Percentiles rank a stretch among this genome's conserved stretches.
These are phyloP conservation scores for Groenewaldozyma sp. DNA, from an alignment of 1,139 yeast species.

Conservation along the genomic window DNA sequence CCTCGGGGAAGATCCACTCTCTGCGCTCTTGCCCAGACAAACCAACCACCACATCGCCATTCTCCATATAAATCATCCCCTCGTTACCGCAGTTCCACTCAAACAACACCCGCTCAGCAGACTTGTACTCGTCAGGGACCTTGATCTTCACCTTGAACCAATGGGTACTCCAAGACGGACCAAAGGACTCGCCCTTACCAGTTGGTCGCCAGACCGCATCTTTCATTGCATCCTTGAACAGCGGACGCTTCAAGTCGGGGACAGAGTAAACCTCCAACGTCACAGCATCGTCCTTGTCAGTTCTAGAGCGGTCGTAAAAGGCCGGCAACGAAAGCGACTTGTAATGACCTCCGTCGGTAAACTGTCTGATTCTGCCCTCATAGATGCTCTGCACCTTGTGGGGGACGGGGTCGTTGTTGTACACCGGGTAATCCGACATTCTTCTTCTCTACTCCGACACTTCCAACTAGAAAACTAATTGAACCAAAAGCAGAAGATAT, in stretches of 20 bases:
- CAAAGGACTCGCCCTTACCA: slow-evolving; percentile 66
- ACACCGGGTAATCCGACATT: slow-evolving; percentile 5
- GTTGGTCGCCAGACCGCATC: slow-evolving; percentile 48
- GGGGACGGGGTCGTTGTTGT: slow-evolving; percentile 62
- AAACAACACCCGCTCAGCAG: slow-evolving; percentile 44
- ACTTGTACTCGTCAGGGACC: slow-evolving; percentile 45
- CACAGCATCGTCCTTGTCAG: slow-evolving; percentile 34
- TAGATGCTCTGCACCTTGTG: slow-evolving; percentile 77
- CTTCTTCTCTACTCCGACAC: neutral
- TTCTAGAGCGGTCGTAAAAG: slow-evolving; percentile 57
- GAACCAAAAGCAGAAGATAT: neutral
- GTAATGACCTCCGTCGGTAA: slow-evolving; percentile 69
- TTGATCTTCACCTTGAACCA: slow-evolving; percentile 71
- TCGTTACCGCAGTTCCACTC: slow-evolving; percentile 88
- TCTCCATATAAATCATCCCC: slow-evolving; percentile 61
- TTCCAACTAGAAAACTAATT: neutral
- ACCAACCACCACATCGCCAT: slow-evolving; percentile 71
- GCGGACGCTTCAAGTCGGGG: slow-evolving; percentile 64
- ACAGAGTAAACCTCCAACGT: slow-evolving; percentile 53
- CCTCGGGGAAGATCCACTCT: slow-evolving; percentile 58
- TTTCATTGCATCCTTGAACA: slow-evolving; percentile 60
- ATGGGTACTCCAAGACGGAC: slow-evolving; percentile 95
- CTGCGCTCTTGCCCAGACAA: slow-evolving; percentile 83
- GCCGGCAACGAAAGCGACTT: slow-evolving; percentile 65
- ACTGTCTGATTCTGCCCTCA: slow-evolving; percentile 72